phyloP scores from a whole-genome alignment of 306 rosid genomes.

The Fragaria vesca region DNA sequence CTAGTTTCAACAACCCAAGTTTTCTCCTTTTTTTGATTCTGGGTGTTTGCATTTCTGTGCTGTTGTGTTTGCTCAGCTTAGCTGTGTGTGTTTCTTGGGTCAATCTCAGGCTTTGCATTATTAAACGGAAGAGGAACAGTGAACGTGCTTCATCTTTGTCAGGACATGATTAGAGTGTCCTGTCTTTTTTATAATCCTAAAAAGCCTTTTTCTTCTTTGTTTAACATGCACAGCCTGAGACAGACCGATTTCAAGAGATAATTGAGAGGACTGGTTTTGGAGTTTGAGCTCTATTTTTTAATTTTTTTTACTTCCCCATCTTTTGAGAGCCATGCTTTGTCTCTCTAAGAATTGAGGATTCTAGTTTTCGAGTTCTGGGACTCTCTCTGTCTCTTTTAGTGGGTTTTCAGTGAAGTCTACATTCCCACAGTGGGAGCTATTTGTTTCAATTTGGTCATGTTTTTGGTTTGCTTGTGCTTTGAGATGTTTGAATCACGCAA shows the following conservation, averaged over 20 bases:
- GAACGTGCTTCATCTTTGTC: constrained; percentile 71
- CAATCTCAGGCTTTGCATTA: constrained; percentile 53
- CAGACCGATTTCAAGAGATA: constrained; percentile 39
- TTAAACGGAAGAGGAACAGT: constrained; percentile 45
- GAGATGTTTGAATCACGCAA: constrained; percentile 57
- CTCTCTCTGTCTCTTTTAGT: constrained; percentile 26
- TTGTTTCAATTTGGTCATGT: constrained; percentile 24
- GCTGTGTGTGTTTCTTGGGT: constrained; percentile 59
- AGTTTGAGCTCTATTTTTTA: constrained; percentile 46
- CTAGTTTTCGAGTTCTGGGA: constrained; percentile 40
- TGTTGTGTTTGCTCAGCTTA: constrained; percentile 40
- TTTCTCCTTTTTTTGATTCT: constrained; percentile 1
- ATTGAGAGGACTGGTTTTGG: constrained; percentile 43
- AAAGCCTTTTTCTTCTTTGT: constrained; percentile 33
- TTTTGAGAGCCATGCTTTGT: constrained; percentile 89
- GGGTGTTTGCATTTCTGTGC: constrained; percentile 36
- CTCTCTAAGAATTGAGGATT: constrained; percentile 48
- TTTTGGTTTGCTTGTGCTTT: constrained; percentile 40
- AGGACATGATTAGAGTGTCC: constrained; percentile 46
- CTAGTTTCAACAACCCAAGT: constrained; percentile 19
- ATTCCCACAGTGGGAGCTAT: not conserved
- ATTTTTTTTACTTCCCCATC: constrained; percentile 38
- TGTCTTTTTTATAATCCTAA: constrained; percentile 41
- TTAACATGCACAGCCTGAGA: constrained; percentile 35
- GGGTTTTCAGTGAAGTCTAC: constrained; percentile 27